Evolutionary conservation across 495 filamentous ascomycete genomes (phyloP), one percentile per base, ranked within the genome.

Genomic region (Mycothermus thermophilus): DNA sequence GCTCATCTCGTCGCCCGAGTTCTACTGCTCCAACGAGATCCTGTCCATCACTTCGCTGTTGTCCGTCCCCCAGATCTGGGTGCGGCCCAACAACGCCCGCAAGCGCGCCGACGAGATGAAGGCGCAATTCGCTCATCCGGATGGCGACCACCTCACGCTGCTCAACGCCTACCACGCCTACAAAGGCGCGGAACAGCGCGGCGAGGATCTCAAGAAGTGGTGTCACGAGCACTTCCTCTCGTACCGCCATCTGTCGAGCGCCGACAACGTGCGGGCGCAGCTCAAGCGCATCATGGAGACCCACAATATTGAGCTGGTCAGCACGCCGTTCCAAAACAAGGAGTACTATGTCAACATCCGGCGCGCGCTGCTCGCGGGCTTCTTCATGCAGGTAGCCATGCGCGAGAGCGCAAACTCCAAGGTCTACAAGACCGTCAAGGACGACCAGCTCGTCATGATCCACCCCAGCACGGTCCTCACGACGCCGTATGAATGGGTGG

Each of bases 311-410:
- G 80, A 90, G 27, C 71, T 99, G 30, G 54, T 96, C 30, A 85
- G 77, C 39, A 93, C 84, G 0, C 73, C 80, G 1, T 95, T 94
- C 61, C 80, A 85, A 32, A 77, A 96, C 59, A 95, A 93, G 68
- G 80, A 87, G 43, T 99, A 99, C 62, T 96, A 95, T 54, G 84
- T 73, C 57, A 99, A 99, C 51, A 96, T 99, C 49, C 80, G 85
- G 14, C 77, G 83, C 11, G 90, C 90, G 8, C 67, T 99, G n/a
- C 79, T 93, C 10, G 74, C 84, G 2, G 90, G 90, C 14, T 99
- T 96, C 66, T 99, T 99, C 67, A 99, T 99, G 90, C 92, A 99
- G 51, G 80, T 96, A n/a, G 90, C 90, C 26, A 95, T 86, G 74
- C 80, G 77, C 45, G 82, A 93, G 38, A 59, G 63, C 23, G 53